Evolutionary conservation across 2,329 filamentous ascomycete species (phyloP).

Genomic region (Neopestalotiopsis sp.): DNA sequence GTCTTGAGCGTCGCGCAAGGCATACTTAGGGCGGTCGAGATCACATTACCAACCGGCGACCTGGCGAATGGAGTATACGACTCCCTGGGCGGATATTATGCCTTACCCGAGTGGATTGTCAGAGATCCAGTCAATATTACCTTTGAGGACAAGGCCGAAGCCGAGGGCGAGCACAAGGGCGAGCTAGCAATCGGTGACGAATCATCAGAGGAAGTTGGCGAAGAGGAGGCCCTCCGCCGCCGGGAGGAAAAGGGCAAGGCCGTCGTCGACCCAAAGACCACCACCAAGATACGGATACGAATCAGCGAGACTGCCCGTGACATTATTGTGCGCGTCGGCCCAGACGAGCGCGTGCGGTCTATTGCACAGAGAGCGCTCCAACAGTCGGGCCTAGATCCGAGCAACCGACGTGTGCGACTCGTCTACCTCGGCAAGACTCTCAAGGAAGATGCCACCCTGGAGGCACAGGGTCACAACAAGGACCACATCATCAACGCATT

Average conservation of each 20-base stretch:
- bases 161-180: constrained; percentile 33
- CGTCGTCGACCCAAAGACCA: constrained; percentile 56
- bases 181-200: constrained; percentile 35
- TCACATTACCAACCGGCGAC: constrained; percentile 77
- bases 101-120: constrained; percentile 71
- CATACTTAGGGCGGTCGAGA: constrained; percentile 78
- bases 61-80: constrained; percentile 77
- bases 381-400: constrained; percentile 60
- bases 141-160: constrained; percentile 29
- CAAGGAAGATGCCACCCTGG: constrained; percentile 69
- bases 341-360: constrained; percentile 67
- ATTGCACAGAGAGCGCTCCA: constrained; percentile 68
- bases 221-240: constrained; percentile 43
- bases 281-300: constrained; percentile 64
- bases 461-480: constrained; percentile 75
- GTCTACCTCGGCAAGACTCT: constrained; percentile 84
- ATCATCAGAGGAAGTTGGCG: constrained; percentile 33
- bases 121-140: constrained; percentile 68
- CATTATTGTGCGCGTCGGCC: constrained; percentile 61
- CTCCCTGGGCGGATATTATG: constrained; percentile 71
- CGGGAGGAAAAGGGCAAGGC: constrained; percentile 67
- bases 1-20: constrained; percentile 74
- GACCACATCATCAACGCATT: constrained; percentile 81
- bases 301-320: constrained; percentile 73
- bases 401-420: constrained; percentile 67